phyloP scores from a whole-genome alignment of 208 protist species.

The Acanthamoeba triangularis region DNA sequence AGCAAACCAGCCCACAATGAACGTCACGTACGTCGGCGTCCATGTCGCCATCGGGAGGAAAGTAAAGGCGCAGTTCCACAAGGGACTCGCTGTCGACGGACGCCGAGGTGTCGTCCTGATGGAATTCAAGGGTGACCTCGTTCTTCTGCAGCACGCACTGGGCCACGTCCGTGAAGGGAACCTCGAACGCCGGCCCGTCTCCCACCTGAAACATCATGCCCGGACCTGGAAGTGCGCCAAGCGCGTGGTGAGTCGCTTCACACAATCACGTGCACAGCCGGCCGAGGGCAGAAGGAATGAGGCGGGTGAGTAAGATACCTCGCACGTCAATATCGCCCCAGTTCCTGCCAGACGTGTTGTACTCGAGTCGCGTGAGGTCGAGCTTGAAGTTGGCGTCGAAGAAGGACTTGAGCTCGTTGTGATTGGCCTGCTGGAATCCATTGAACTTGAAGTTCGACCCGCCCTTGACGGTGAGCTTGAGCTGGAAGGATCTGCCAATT shows the following conservation, averaged over 20 bases:
- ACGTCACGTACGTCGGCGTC: background rate
- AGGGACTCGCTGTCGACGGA: slow-evolving; percentile 78
- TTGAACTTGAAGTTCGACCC: slow-evolving; percentile 81
- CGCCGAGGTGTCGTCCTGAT: slow-evolving; percentile 81
- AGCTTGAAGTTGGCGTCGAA: slow-evolving; percentile 72
- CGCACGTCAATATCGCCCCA: slow-evolving; percentile 82
- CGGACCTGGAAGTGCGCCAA: background rate
- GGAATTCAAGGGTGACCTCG: slow-evolving; percentile 84
- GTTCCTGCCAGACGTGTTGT: slow-evolving; percentile 84
- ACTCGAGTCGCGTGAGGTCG: slow-evolving; percentile 67
- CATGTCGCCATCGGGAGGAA: slow-evolving; percentile 77
- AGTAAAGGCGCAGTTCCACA: slow-evolving; percentile 81
- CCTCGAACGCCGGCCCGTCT: slow-evolving; percentile 79
- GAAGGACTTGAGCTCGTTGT: slow-evolving; percentile 75
- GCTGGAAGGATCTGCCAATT: slow-evolving; percentile 80
- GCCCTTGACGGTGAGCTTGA: slow-evolving; percentile 82
- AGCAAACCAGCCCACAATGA: background rate
- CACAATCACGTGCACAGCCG: background rate
- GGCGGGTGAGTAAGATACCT: slow-evolving; percentile 34
- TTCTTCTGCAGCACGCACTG: slow-evolving; percentile 75
- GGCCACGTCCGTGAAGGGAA: slow-evolving; percentile 83
- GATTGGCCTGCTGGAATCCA: slow-evolving; percentile 77
- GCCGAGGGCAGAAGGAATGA: background rate
- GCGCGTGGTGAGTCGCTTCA: background rate
- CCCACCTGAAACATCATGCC: slow-evolving; percentile 79